phyloP scores from a whole-genome alignment of 2,329 filamentous ascomycete species.

The Biscogniauxia mediterranea region DNA sequence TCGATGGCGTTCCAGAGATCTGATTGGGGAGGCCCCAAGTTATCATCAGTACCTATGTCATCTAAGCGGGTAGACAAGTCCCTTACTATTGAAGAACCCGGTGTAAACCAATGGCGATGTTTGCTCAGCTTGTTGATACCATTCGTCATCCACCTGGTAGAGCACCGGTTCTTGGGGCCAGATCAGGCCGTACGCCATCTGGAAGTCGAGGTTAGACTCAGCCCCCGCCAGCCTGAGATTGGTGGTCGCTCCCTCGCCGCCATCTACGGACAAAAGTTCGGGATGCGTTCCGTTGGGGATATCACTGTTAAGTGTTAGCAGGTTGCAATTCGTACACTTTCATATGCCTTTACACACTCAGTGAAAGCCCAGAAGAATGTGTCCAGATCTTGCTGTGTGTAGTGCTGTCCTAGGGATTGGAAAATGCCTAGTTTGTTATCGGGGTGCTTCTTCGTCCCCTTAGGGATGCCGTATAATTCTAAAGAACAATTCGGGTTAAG shows the following conservation, averaged over 20 bases:
- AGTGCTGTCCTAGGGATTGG: slow-evolving; percentile 40
- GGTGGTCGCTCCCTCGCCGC: slow-evolving; percentile 31
- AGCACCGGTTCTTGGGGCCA: slow-evolving; percentile 49
- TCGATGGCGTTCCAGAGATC: slow-evolving; percentile 53
- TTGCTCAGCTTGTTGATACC: slow-evolving; percentile 34
- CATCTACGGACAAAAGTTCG: slow-evolving; percentile 35
- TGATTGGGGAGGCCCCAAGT: neutral
- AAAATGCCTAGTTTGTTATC: slow-evolving; percentile 43
- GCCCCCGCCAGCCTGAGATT: slow-evolving; percentile 30
- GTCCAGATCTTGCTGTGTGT: slow-evolving; percentile 40
- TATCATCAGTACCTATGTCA: neutral
- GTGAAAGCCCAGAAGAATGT: slow-evolving; percentile 35
- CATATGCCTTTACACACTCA: slow-evolving; percentile 13
- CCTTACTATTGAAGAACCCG: slow-evolving; percentile 33
- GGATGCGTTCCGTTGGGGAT: slow-evolving; percentile 41
- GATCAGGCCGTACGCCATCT: slow-evolving; percentile 47
- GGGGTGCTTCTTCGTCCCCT: slow-evolving; percentile 28
- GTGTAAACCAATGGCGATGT: slow-evolving; percentile 26
- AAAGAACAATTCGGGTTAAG: slow-evolving; percentile 1
- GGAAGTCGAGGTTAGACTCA: slow-evolving; percentile 49
- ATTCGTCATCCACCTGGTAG: slow-evolving; percentile 46
- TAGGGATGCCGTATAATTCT: slow-evolving; percentile 38
- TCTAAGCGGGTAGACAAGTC: neutral
- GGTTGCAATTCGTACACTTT: no score
- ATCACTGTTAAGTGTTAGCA: slow-evolving; percentile 18